Evolutionary conservation across 1,284 basidiomycete genomes (phyloP).

Genomic region (Xanthoconium separans): DNA sequence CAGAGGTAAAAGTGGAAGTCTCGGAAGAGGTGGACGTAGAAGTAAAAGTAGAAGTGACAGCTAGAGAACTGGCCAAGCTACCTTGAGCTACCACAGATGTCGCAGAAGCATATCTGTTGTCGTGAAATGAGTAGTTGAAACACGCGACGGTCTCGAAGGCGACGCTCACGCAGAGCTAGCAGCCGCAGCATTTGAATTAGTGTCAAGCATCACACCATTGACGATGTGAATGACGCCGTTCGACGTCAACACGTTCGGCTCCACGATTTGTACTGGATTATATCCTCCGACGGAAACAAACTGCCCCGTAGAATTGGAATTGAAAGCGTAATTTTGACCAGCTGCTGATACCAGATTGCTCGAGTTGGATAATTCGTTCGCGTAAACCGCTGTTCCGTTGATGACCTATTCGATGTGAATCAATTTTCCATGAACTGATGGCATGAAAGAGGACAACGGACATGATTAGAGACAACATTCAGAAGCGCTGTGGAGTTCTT

Average conservation of each 20-base stretch:
- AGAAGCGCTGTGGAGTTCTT: slow-evolving; percentile 47
- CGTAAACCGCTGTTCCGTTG: slow-evolving; percentile 71
- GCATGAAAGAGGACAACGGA: slow-evolving; percentile 31
- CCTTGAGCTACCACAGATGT: slow-evolving; percentile 32
- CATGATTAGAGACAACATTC: slow-evolving; percentile 62
- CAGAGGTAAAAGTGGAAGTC: too few species aligned
- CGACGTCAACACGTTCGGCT: slow-evolving; percentile 60
- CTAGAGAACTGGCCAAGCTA: slow-evolving; percentile 27
- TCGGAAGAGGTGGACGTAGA: neutral
- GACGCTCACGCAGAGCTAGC: slow-evolving; percentile 57
- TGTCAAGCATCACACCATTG: slow-evolving; percentile 60
- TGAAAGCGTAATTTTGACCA: slow-evolving; percentile 57
- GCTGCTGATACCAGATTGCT: slow-evolving; percentile 53
- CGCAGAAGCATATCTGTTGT: slow-evolving; percentile 27
- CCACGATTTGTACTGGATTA: slow-evolving; percentile 56
- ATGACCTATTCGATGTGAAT: slow-evolving; percentile 45
- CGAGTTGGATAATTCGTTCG: slow-evolving; percentile 41
- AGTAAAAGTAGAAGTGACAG: neutral
- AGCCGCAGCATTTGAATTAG: slow-evolving; percentile 44
- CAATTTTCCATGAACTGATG: neutral
- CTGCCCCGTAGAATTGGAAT: slow-evolving; percentile 57
- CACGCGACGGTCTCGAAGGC: neutral
- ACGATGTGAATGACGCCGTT: slow-evolving; percentile 79
- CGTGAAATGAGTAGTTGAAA: neutral
- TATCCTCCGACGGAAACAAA: slow-evolving; percentile 55